Conservation (phyloP, 2,329 filamentous ascomycete genomes). For the Xylaria multiplex region DNA sequence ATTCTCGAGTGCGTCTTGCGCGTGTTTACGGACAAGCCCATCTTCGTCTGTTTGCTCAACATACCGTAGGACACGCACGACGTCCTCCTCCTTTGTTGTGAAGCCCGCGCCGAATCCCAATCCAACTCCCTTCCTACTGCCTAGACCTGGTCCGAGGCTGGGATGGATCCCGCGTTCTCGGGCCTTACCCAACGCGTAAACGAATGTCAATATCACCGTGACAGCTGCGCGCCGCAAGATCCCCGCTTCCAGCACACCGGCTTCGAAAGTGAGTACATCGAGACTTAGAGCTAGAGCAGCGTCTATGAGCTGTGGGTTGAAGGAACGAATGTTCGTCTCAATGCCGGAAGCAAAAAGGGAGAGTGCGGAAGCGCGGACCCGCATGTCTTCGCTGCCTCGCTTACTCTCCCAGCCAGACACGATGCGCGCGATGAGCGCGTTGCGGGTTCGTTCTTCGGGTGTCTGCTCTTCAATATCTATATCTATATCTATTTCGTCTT, state of each 20-base stretch:
- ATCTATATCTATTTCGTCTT: constrained; percentile 33
- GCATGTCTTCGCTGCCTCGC: constrained; percentile 73
- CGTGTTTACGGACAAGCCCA: constrained; percentile 74
- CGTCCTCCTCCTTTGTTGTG: constrained; percentile 63
- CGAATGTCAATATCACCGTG: constrained; percentile 68
- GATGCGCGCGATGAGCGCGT: constrained; percentile 66
- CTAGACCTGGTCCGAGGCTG: background rate
- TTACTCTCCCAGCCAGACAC: constrained; percentile 75
- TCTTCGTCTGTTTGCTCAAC: constrained; percentile 74
- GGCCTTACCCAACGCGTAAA: constrained; percentile 67
- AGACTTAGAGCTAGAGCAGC: constrained; percentile 71
- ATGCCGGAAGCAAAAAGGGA: constrained; percentile 70
- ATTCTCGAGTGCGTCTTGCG: constrained; percentile 72
- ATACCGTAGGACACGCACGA: constrained; percentile 71
- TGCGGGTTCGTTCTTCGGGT: constrained; percentile 54
- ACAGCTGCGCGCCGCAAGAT: constrained; percentile 75
- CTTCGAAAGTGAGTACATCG: constrained; percentile 71
- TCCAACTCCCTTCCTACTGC: constrained; percentile 56
- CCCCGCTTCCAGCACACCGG: constrained; percentile 65
- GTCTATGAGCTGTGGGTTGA: constrained; percentile 63
- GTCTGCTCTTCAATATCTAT: constrained; percentile 48
- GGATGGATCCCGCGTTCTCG: constrained; percentile 44
- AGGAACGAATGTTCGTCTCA: constrained; percentile 68
- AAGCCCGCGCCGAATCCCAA: constrained; percentile 63
- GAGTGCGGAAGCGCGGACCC: constrained; percentile 75